Evolutionary conservation across 768 basidiomycete species (phyloP).

Genomic region (Epithele typhae): DNA sequence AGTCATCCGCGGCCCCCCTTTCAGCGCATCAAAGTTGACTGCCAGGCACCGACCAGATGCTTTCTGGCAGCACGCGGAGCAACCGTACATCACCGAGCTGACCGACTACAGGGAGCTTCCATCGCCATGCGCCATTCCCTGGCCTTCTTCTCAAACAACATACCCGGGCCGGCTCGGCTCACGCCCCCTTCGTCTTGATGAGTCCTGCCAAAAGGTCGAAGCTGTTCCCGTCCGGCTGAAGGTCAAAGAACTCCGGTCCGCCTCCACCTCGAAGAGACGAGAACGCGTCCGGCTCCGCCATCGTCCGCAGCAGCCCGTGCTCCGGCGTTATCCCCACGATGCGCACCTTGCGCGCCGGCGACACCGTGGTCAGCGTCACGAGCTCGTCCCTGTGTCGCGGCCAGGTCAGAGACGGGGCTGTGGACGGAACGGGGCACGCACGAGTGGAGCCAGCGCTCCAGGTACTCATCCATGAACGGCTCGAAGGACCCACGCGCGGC

Average conservation of each 20-base stretch:
- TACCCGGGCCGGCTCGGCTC: too few species aligned
- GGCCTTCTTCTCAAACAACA: too few species aligned
- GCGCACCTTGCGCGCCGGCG: constrained; percentile 64
- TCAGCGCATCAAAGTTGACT: too few species aligned
- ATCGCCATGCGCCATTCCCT: too few species aligned
- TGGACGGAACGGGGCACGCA: constrained; percentile 38
- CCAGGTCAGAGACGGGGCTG: too few species aligned
- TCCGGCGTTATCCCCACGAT: constrained; percentile 86
- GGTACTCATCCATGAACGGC: constrained; percentile 78
- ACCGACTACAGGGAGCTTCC: too few species aligned
- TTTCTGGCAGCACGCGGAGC: too few species aligned
- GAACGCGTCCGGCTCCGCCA: constrained; percentile 47
- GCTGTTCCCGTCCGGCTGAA: constrained; percentile 96
- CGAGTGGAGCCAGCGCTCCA: constrained; percentile 88
- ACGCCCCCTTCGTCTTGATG: constrained; percentile 64
- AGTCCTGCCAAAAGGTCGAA: constrained; percentile 92
- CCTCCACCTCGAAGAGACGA: constrained; percentile 16
- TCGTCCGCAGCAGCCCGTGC: constrained; percentile 81
- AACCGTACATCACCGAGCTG: too few species aligned
- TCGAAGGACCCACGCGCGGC: constrained; percentile 64
- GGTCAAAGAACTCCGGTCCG: constrained; percentile 63
- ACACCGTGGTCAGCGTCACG: constrained; percentile 76
- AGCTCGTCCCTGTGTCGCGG: constrained; percentile 59
- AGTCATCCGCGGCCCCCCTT: too few species aligned
- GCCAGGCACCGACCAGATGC: too few species aligned